These are phyloP conservation scores for Boletus patriciae DNA, from an alignment of 768 basidiomycete species.

Conservation along the genomic window DNA sequence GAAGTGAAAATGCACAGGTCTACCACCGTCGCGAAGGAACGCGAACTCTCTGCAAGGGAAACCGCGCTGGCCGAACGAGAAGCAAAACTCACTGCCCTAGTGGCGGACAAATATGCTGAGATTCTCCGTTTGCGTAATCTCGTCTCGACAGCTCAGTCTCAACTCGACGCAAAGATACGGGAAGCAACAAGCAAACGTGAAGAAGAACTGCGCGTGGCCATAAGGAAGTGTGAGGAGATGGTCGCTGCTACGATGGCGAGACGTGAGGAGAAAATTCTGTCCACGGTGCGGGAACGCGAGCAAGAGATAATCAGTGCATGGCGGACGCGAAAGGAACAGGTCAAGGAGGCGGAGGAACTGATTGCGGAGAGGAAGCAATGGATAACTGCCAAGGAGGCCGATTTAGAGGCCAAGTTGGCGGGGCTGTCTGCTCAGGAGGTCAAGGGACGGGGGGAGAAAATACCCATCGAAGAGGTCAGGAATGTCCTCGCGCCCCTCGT, in stretches of 20 bases:
- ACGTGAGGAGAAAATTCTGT: constrained; percentile 71
- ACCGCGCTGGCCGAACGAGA: constrained; percentile 55
- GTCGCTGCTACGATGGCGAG: constrained; percentile 61
- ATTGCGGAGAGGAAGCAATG: constrained; percentile 45
- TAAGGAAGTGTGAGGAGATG: constrained; percentile 68
- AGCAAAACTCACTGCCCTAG: constrained; percentile 43
- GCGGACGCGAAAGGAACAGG: constrained; percentile 49
- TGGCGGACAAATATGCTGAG: constrained; percentile 62
- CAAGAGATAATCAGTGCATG: constrained; percentile 63
- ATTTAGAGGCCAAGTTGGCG: constrained; percentile 47
- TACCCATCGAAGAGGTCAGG: constrained; percentile 74
- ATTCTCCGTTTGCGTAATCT: constrained; percentile 49
- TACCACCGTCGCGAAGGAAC: constrained; percentile 56
- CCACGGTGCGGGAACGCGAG: constrained; percentile 62
- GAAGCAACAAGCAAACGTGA: constrained; percentile 63
- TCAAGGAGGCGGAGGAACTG: constrained; percentile 48
- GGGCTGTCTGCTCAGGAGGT: constrained; percentile 41
- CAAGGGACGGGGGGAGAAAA: constrained; percentile 49
- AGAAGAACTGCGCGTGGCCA: constrained; percentile 63
- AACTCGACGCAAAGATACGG: constrained; percentile 48
- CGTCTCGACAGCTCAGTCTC: constrained; percentile 40
- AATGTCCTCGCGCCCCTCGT: constrained; percentile 58
- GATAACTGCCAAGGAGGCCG: constrained; percentile 51
- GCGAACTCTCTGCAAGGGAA: constrained; percentile 62
- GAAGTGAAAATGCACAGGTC: constrained; percentile 65